phyloP scores from a whole-genome alignment of 2,329 filamentous ascomycete species.

The Fusarium sp. region DNA sequence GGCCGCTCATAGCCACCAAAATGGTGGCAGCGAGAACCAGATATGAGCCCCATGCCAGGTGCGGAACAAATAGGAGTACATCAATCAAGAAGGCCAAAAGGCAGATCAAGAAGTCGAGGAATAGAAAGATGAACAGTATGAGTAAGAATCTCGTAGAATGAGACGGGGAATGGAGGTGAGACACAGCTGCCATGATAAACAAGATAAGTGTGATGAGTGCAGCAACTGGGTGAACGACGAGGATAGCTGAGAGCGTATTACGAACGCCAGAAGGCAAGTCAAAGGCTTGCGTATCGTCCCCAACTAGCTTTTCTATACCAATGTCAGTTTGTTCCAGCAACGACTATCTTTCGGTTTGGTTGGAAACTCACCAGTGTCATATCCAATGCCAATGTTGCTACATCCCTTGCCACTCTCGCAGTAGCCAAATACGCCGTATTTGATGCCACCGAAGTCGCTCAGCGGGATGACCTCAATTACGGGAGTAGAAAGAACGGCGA shows the following conservation, averaged over 20 bases:
- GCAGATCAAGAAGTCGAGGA: slow-evolving; percentile 85
- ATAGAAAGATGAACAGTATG: slow-evolving; percentile 83
- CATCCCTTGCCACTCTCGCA: slow-evolving; percentile 74
- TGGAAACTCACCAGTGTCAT: slow-evolving; percentile 76
- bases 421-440: slow-evolving; percentile 93
- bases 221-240: slow-evolving; percentile 93
- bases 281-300: slow-evolving; percentile 58
- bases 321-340: slow-evolving; percentile 22
- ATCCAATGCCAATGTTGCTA: slow-evolving; percentile 82
- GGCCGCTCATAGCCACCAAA: slow-evolving; percentile 80
- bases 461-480: slow-evolving; percentile 88
- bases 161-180: slow-evolving; percentile 87
- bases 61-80: slow-evolving; percentile 92
- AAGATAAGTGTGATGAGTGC: slow-evolving; percentile 87
- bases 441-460: slow-evolving; percentile 78
- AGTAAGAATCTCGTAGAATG: slow-evolving; percentile 92
- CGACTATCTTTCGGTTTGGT: not conserved
- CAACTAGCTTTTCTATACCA: slow-evolving; percentile 36
- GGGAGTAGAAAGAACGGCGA: slow-evolving; percentile 91
- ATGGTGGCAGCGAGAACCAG: slow-evolving; percentile 91
- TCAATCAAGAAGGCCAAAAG: slow-evolving; percentile 92
- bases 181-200: slow-evolving; percentile 79
- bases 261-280: slow-evolving; percentile 65
- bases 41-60: slow-evolving; percentile 94
- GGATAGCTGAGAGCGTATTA: slow-evolving; percentile 81